Base-by-base conservation (phyloP, 257 asterid genomes). In the Agastache rugosa region DNA sequence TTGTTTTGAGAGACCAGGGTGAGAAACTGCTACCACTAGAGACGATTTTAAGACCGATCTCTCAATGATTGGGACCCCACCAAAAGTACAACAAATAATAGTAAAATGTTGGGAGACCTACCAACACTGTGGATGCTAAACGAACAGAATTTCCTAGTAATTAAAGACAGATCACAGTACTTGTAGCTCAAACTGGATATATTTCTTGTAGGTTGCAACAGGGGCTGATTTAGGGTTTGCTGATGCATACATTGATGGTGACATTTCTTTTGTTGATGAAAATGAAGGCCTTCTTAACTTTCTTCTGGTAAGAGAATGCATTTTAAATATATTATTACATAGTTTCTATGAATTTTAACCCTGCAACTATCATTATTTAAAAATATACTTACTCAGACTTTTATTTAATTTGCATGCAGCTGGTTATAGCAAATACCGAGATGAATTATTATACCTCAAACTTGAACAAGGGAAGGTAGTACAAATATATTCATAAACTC, bases 211-310 rank as follows among this genome's bases (percentile, higher is more conserved):
- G 96, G 86, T 89, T 45, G 92, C 92, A 53, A 87, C 89, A 77
- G 86, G 86, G 83, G 86, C 81, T 12, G 96, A 92, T 66, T 75
- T 90, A 75, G 97, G 97, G 74, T 85, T 92, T 67, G 97, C 93
- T 0, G 92, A 90, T 83, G 91, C 97, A 12, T 92, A 88, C 74
- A 83, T 92, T 53, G 85, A 88, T 51, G 93, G 96, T 10, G 93
- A 92, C 41, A 76, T 92, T 66, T 84, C 92, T 45, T 90, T 87
- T 35, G 85, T 84, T n/a, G 92, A 88, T 60, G 79, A 80, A 76
- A 61, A 81, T 35, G 75, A 82, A 54, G 96, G 93, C 63, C 90
- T 92, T 76, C 85, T 88, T 61, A 86, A 86, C 67, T 85, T 88
- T 72, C 81, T 90, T 75, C 76, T 84, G 87, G 98, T 92, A 74